A percentile compares a stretch with the other conserved stretches of the same genome.
Evolutionary conservation across 805 yeast genomes (phyloP).

Genomic region (Lachancea meyersii): DNA sequence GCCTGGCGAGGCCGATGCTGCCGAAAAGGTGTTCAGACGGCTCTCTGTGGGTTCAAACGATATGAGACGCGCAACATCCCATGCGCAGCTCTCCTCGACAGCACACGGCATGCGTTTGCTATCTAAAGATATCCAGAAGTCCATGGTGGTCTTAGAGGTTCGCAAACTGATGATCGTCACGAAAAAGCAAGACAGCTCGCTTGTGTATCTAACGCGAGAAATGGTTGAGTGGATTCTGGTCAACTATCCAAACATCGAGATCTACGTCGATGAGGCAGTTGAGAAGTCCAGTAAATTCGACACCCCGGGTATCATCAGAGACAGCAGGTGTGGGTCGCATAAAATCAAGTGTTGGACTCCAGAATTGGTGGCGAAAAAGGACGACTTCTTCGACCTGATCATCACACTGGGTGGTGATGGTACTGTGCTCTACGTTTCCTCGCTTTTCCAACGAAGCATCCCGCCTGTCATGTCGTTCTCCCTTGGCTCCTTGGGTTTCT

Average conservation of each 20-base stretch:
- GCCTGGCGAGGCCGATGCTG: neutral
- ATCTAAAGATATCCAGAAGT: conserved; percentile 63
- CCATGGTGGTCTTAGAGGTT: conserved; percentile 65
- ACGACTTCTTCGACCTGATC: conserved; percentile 61
- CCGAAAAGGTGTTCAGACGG: conserved; percentile 11
- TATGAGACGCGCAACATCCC: conserved; percentile 54
- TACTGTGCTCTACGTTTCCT: conserved; percentile 83
- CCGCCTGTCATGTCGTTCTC: conserved; percentile 91
- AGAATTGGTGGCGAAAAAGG: conserved; percentile 40
- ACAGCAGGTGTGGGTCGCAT: conserved; percentile 39
- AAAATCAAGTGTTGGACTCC: conserved; percentile 62
- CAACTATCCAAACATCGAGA: conserved; percentile 36
- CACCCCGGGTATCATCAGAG: conserved; percentile 44
- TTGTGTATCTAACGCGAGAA: conserved; percentile 70
- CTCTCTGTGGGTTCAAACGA: conserved; percentile 34
- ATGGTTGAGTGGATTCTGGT: conserved; percentile 69
- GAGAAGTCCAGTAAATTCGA: conserved; percentile 58
- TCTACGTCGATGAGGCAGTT: conserved; percentile 71
- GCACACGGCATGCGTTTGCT: conserved; percentile 75
- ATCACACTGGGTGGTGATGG: conserved; percentile 97
- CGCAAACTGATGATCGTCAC: conserved; percentile 75
- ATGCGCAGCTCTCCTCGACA: conserved; percentile 70
- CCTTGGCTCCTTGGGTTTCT: conserved; percentile 86
- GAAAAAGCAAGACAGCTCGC: conserved; percentile 79
- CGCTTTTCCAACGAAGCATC: conserved; percentile 74